Evolutionary conservation across 352 stramenopile genomes (phyloP), one percentile per base, ranked within the genome.

Genomic region (Elongisporangium prolatum): DNA sequence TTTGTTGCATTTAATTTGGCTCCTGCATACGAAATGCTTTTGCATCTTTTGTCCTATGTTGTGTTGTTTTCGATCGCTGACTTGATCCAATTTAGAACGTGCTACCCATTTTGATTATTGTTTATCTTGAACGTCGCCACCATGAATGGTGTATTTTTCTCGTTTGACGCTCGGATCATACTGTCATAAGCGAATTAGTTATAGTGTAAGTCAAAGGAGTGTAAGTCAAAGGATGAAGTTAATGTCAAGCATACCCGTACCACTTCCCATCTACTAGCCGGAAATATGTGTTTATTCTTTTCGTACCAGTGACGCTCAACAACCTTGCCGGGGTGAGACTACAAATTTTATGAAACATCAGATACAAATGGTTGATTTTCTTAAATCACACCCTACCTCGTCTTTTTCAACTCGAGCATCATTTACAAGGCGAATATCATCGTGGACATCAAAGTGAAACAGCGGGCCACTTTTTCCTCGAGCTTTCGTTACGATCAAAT

Each of bases 231-330:
- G n/a, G 11, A 57, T 48, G 18, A 47, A 18, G 48, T 21, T 8
- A 58, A 44, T 48, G 2, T 34, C n/a, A 5, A 53, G 16, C 18
- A 10, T 38, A 24, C 17, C 63, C 81, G 52, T 79, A 95, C 86
- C 73, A 96, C 77, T 84, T 99, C 97, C 97, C 97, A 99, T 52
- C 96, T 89, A 78, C 82, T 98, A 0, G 96, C 97, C n/a, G 97
- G 97, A 61, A 99, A 99, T 68, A 99, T 99, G 64, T 99, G 97
- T 60, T 98, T 99, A 80, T 98, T 99, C 63, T 96, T 92, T 72
- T 99, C 97, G 70, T 99, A 99, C 97, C 97, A 99, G 54, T 94
- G 73, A 25, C 96, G 89, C 68, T 99, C 93, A 0, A 98, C 94
- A 14, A 99, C 92, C 77, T 99, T 99, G 1, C 97, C 97, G 14